Conservation (phyloP, 768 basidiomycete species). For the Lentinula sp. region DNA sequence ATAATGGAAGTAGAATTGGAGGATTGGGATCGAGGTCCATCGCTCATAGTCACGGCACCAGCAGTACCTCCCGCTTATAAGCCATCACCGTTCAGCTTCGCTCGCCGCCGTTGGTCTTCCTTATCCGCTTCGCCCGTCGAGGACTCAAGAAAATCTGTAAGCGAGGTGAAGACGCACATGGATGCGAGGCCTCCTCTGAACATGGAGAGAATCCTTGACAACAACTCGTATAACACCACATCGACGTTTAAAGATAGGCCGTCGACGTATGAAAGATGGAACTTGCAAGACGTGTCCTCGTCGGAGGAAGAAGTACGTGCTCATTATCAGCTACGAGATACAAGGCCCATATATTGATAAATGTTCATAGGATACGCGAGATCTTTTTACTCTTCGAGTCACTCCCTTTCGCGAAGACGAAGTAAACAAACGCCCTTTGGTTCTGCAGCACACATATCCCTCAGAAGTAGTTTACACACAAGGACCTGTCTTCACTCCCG, state of each 20-base stretch:
- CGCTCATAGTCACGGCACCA: conserved; percentile 12
- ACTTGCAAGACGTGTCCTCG: neutral
- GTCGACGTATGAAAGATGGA: neutral
- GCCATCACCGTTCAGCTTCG: conserved; percentile 60
- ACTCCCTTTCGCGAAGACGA: neutral
- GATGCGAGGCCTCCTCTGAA: neutral
- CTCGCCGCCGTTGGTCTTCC: conserved; percentile 55
- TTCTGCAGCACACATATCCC: conserved; percentile 7
- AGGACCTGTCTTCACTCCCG: conserved; percentile 33
- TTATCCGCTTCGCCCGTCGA: conserved; percentile 27
- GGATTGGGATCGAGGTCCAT: conserved; percentile 1
- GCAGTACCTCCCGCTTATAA: conserved; percentile 38
- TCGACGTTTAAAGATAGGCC: neutral
- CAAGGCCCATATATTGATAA: neutral
- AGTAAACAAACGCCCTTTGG: neutral
- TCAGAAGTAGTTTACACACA: conserved; percentile 10
- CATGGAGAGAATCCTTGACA: neutral
- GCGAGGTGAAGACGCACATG: neutral
- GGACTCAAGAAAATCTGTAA: conserved; percentile 6
- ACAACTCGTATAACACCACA: neutral
- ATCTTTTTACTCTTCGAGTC: neutral
- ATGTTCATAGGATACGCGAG: neutral
- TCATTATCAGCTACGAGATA: neutral
- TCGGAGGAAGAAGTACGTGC: conserved; percentile 7
- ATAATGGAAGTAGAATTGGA: conserved; percentile 2